Percentiles rank a stretch among this genome's conserved stretches.
Evolutionary conservation across 257 asterid species (phyloP).

Genomic region (Petrea volubilis): DNA sequence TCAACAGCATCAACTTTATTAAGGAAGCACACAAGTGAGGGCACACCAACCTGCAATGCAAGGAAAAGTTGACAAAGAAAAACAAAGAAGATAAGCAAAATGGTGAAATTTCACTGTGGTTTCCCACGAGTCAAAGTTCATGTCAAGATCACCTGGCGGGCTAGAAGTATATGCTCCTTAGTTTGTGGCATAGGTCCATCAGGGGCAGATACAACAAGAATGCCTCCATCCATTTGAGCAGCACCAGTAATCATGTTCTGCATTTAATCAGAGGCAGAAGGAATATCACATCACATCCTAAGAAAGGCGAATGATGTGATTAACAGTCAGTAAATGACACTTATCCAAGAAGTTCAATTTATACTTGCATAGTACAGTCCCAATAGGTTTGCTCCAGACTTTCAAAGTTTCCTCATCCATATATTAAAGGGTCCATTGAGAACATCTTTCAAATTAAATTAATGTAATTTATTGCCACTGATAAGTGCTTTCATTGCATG

Average conservation of each 20-base stretch:
- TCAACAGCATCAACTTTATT: slow-evolving; percentile 95
- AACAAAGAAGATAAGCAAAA: slow-evolving; percentile 3
- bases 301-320: slow-evolving; percentile 7
- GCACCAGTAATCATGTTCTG: slow-evolving; percentile 99
- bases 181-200: slow-evolving; percentile 99
- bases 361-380: too few species aligned
- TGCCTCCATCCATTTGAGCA: slow-evolving; percentile 99
- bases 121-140: slow-evolving; percentile 19
- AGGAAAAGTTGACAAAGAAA: slow-evolving; percentile 9
- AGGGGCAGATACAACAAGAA: slow-evolving; percentile 96
- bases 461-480: too few species aligned
- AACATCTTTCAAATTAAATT: too few species aligned
- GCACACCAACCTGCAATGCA: slow-evolving; percentile 84
- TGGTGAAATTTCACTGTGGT: neutral
- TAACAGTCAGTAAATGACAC: neutral
- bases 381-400: too few species aligned
- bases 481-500: too few species aligned
- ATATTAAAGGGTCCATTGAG: too few species aligned
- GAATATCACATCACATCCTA: slow-evolving; percentile 2
- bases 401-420: too few species aligned
- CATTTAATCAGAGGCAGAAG: slow-evolving; percentile 19
- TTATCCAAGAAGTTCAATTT: too few species aligned
- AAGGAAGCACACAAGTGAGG: slow-evolving; percentile 93
- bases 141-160: slow-evolving; percentile 77
- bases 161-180: slow-evolving; percentile 92